Evolutionary conservation across 257 asterid species (phyloP), one percentile per base, ranked within the genome.

Genomic region (Nicotiana knightiana): DNA sequence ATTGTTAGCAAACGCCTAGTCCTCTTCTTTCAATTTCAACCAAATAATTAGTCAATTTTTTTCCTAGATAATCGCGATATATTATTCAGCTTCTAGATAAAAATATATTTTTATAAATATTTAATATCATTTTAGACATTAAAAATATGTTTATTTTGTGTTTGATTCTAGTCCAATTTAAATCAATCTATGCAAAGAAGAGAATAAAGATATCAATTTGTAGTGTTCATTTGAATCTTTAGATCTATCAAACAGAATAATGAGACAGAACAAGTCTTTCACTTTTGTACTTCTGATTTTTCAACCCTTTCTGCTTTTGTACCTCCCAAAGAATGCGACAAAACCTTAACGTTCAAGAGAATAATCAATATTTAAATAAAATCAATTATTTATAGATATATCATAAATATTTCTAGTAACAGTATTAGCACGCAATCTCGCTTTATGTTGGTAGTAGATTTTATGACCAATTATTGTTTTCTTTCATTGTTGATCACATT

Each of bases 201-300:
- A 62, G 5, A 21, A 21, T 21, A 21, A 21, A 21, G 24, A 21
- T 21, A 21, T 21, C 24, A 21, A 21, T 21, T 21, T 21, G 2
- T 46, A 12, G n/a, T 12, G 78, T 43, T 12, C 1, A 3, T 70
- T 21, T 39, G 77, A 70, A 70, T 11, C 35, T 21, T 43, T 43
- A 71, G 59, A 71, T 71, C 78, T 71, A 71, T 68, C 77, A 68
- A 68, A 37, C 77, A 37, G 57, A n/a, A 70, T 21, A 70, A 5
- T 70, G 35, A 70, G 58, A 70, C 58, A 68, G 55, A 43, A 70
- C 58, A 21, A 9, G 3, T n/a, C n/a, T 43, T 70, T 10, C n/a
- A 55, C 77, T 0, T 39, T 11, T n/a, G 58, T 70, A 70, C 77
- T 39, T 35, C 77, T 68, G 18, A 68, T 68, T 9, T 53, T 68